These are phyloP conservation scores for Umbelopsis sp. DNA, from an alignment of 371 early-diverging fungal species.

Conservation along the genomic window DNA sequence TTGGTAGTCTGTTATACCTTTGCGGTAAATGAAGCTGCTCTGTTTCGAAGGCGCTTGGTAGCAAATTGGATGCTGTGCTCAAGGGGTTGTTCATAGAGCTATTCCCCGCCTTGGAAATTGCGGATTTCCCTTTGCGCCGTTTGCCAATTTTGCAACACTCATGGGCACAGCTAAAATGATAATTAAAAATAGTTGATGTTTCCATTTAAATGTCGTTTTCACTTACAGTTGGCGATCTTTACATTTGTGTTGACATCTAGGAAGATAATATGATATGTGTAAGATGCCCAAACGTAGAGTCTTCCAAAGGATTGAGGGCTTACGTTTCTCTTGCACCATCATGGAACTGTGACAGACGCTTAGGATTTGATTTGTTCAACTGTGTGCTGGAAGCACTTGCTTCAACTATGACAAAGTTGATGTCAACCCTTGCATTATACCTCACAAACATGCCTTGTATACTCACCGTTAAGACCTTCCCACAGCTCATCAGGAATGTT, in stretches of 20 bases:
- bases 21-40: too few species aligned
- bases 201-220: not conserved
- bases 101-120: not conserved
- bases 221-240: conserved; percentile 40
- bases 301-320: not conserved
- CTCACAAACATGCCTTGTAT: not conserved
- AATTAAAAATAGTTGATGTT: not conserved
- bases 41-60: not conserved
- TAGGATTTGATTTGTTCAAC: not conserved
- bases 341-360: not conserved
- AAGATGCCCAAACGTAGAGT: not conserved
- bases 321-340: not conserved
- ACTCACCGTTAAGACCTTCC: not conserved
- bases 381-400: not conserved
- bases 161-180: conserved; percentile 23
- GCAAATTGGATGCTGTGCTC: not conserved
- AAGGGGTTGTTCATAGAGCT: not conserved
- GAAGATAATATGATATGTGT: not conserved
- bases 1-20: too few species aligned
- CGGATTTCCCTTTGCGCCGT: not conserved
- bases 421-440: not conserved
- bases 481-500: not conserved
- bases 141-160: conserved; percentile 29
- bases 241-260: conserved; percentile 46
- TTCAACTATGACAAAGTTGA: too few species aligned